Evolutionary conservation across 2,329 filamentous ascomycete species (phyloP).

Genomic region (Apiospora hydei): DNA sequence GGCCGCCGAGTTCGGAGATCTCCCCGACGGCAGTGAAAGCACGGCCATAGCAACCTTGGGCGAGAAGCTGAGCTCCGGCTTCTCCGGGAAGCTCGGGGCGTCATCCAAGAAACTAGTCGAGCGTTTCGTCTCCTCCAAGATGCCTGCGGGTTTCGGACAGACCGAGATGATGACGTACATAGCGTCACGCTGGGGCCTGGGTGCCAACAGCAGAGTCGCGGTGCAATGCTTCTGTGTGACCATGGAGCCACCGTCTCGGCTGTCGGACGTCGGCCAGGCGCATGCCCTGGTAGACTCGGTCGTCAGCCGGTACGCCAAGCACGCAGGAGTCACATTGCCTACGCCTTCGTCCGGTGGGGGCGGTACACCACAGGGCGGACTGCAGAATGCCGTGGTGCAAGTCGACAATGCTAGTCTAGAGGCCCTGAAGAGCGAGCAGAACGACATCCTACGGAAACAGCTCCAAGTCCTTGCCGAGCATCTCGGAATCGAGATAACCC

Average conservation of each 20-base stretch:
- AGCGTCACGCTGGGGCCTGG: slow-evolving; percentile 91
- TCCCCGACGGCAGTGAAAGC: slow-evolving; percentile 66
- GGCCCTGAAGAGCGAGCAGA: slow-evolving; percentile 93
- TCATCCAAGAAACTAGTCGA: slow-evolving; percentile 93
- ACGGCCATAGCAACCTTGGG: neutral
- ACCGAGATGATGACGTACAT: slow-evolving; percentile 93
- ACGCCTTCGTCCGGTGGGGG: neutral
- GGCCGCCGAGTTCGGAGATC: neutral
- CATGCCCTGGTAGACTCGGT: neutral
- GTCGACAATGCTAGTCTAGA: slow-evolving; percentile 92
- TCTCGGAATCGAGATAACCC: neutral
- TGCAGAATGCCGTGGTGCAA: slow-evolving; percentile 83
- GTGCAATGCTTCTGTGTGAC: slow-evolving; percentile 67
- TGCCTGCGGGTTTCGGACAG: slow-evolving; percentile 99
- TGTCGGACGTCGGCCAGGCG: neutral
- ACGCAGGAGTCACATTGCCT: neutral
- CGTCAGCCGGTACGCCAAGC: neutral
- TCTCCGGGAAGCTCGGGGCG: slow-evolving; percentile 96
- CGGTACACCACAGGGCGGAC: slow-evolving; percentile 50
- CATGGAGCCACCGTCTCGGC: neutral
- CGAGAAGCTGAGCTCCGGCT: slow-evolving; percentile 63
- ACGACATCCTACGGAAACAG: slow-evolving; percentile 67
- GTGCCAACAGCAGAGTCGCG: slow-evolving; percentile 87
- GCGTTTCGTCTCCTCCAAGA: slow-evolving; percentile 95
- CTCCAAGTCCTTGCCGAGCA: neutral